Base-by-base conservation (phyloP, 192 early-diverging fungal species). In the Coemansia sp. region DNA sequence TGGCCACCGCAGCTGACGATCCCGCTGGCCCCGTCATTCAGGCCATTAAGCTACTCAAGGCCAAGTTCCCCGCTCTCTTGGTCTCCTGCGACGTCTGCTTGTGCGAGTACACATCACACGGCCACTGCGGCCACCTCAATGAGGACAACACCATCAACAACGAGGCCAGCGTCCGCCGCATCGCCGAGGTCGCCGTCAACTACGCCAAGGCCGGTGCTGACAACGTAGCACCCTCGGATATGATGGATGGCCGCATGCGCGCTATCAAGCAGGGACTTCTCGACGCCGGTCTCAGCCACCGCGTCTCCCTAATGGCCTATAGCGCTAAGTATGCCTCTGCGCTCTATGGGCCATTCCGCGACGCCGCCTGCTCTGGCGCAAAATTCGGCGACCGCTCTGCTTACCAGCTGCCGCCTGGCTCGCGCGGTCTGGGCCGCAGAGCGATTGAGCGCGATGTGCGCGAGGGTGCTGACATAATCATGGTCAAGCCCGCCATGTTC, bases 311-410 rank as follows among this genome's bases (percentile, higher is more conserved):
- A 35, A 97, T 99, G 93, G 86, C 88, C n/a, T 99, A 99, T 76
- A 89, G 91, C 50, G 97, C 97, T 34, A 99, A 99, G 79, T 99
- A 95, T 78, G 93, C 97, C 26, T 91, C 90, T 35, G 86, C 84
- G 2, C 96, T 97, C 74, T 99, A 99, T 75, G 97, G 97, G 0
- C 97, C 97, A 1, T 99, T 99, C 88, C 87, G 96, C 70, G 96
- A 96, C 67, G 94, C 94, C 9, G 94, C 94, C 20, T 89, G 93
- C 63, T 97, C 95, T 6, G 92, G 93, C n/a, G 95, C 96, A 11
- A 67, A 86, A 45, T 89, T 88, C 43, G 96, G 96, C 20, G 92
- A 99, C 73, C 91, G 96, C 61, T 90, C 90, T 35, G 92, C 93
- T 60, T 99, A 99, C 68, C 97, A 99, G 77, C 85, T 99, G 28